Evolutionary conservation across 495 filamentous ascomycete species (phyloP).

Genomic region (Sabuloglossum arenarium): DNA sequence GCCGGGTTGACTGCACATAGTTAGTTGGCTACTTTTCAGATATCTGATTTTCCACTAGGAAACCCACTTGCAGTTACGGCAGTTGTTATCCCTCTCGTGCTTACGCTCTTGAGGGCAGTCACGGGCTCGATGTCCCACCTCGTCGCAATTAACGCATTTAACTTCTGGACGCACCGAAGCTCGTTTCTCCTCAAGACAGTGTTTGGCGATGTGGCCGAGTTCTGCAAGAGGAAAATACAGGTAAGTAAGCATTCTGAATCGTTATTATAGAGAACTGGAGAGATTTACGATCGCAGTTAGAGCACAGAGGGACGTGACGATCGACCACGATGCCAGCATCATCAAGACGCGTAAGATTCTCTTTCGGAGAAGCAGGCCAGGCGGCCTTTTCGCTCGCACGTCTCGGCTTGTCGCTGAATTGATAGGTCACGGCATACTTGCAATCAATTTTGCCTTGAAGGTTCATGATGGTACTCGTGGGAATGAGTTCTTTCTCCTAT

Average conservation of each 20-base stretch:
- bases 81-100: slow-evolving; percentile 32
- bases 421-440: slow-evolving; percentile 54
- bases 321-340: slow-evolving; percentile 53
- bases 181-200: slow-evolving; percentile 40
- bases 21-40: background rate
- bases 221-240: slow-evolving; percentile 21
- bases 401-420: slow-evolving; percentile 37
- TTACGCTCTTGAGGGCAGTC: slow-evolving; percentile 38
- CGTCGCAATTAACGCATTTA: slow-evolving; percentile 57
- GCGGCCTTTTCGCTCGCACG: slow-evolving; percentile 35
- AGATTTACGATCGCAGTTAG: slow-evolving; percentile 37
- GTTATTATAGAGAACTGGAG: slow-evolving; percentile 3
- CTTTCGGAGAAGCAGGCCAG: slow-evolving; percentile 43
- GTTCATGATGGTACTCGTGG: slow-evolving; percentile 54
- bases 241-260: background rate
- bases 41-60: background rate
- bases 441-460: slow-evolving; percentile 61
- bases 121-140: slow-evolving; percentile 43
- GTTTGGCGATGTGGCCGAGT: slow-evolving; percentile 47
- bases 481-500: background rate
- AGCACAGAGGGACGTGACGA: slow-evolving; percentile 43
- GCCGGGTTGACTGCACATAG: slow-evolving; percentile 24
- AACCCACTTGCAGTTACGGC: slow-evolving; percentile 64
- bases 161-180: slow-evolving; percentile 29
- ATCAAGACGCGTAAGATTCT: slow-evolving; percentile 52